These are phyloP conservation scores for Cucurbita argyrosperma DNA, from an alignment of 306 rosid genomes.

Conservation along the genomic window DNA sequence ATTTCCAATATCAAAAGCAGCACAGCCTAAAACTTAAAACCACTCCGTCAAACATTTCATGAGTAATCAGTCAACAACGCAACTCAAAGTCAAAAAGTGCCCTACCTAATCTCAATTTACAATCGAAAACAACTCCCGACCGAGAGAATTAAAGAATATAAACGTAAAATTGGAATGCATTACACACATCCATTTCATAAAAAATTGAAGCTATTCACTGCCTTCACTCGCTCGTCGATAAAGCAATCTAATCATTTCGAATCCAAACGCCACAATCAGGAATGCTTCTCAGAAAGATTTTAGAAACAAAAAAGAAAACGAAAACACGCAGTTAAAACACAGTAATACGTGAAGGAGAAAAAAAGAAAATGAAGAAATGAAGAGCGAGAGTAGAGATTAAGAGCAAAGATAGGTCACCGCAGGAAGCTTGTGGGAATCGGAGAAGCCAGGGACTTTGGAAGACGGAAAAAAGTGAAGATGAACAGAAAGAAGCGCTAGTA, in stretches of 20 bases:
- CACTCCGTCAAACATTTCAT: background rate
- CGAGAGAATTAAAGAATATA: background rate
- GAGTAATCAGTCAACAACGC: background rate
- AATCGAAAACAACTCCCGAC: background rate
- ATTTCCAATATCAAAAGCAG: conserved; percentile 3
- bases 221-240: background rate
- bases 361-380: background rate
- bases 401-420: conserved; percentile 32
- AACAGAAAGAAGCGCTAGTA: conserved; percentile 45
- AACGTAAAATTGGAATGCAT: background rate
- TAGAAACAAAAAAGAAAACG: background rate
- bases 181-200: background rate
- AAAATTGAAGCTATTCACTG: background rate
- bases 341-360: background rate
- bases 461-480: conserved; percentile 52
- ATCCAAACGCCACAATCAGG: background rate
- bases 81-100: conserved; percentile 3
- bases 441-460: conserved; percentile 39
- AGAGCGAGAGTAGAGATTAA: background rate
- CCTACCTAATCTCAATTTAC: background rate
- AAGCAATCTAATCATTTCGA: background rate
- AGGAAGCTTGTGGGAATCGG: conserved; percentile 49
- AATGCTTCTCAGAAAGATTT: background rate
- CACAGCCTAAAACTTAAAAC: background rate
- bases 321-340: background rate